Evolutionary conservation across 306 rosid genomes (phyloP).

Genomic region (Cicer pinnatifidum): DNA sequence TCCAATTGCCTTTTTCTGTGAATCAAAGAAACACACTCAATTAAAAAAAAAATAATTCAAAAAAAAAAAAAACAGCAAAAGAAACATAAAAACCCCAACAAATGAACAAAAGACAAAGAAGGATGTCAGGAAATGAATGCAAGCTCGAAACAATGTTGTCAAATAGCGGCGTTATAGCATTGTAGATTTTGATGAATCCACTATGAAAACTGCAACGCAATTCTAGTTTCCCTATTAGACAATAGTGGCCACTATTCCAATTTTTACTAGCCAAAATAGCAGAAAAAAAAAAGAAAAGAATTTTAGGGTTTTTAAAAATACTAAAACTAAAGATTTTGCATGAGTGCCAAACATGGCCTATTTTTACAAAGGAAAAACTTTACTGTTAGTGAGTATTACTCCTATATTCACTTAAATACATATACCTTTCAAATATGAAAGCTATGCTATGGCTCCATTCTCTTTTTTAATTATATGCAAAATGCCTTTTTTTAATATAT

Average conservation of each 20-base stretch:
- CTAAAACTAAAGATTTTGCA: background rate
- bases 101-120: background rate
- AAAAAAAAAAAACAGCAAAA: background rate
- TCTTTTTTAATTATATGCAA: no score
- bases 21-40: background rate
- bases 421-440: no score
- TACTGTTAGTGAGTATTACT: background rate
- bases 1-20: background rate
- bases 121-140: background rate
- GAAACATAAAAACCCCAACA: background rate
- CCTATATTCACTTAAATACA: background rate
- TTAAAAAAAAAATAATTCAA: background rate
- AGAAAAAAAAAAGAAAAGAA: background rate
- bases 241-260: background rate
- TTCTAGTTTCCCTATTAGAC: background rate
- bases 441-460: no score
- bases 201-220: background rate
- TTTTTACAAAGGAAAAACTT: background rate
- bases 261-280: background rate
- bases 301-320: background rate
- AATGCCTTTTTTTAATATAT: no score
- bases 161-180: background rate
- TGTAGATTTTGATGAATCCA: background rate
- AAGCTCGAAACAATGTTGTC: no score
- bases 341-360: background rate